phyloP scores from a whole-genome alignment of 1,284 basidiomycete genomes.

The Cryptococcus sp. region DNA sequence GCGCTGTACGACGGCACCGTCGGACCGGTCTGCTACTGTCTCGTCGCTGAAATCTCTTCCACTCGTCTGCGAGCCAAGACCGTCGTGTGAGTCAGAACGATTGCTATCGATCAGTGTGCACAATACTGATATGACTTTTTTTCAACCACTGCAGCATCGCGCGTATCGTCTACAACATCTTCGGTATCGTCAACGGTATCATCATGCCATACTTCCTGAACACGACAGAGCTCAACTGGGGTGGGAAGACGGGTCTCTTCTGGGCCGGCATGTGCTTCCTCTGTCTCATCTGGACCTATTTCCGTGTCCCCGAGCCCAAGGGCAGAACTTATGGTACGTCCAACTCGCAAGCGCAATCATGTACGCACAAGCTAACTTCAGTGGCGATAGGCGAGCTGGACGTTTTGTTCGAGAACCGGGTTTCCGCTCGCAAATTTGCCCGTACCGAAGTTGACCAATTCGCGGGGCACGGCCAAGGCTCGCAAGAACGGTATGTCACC shows the following conservation, averaged over 20 bases:
- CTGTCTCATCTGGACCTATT: constrained; percentile 24
- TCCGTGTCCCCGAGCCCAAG: constrained; percentile 32
- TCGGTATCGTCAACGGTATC: constrained; percentile 23
- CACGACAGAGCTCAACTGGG: constrained; percentile 25
- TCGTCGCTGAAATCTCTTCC: constrained; percentile 53
- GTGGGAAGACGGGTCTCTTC: constrained; percentile 25
- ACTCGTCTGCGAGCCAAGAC: constrained; percentile 56
- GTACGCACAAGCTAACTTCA: too few species aligned
- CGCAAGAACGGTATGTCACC: too few species aligned
- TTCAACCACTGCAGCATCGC: constrained; percentile 31
- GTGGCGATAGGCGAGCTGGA: constrained; percentile 18
- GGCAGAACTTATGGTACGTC: constrained; percentile 26
- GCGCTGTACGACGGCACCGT: constrained; percentile 25
- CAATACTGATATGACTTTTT: constrained; percentile 18
- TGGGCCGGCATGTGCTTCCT: constrained; percentile 23
- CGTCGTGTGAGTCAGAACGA: constrained; percentile 47
- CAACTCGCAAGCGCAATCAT: too few species aligned
- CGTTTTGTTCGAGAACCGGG: constrained; percentile 26
- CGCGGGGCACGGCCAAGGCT: too few species aligned
- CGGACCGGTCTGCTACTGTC: constrained; percentile 43
- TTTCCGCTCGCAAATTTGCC: constrained; percentile 30
- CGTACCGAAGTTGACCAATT: neutral
- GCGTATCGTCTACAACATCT: constrained; percentile 45
- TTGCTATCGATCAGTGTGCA: neutral
- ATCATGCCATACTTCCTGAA: constrained; percentile 25